Conservation (phyloP, 129 eudicot species). For the Helianthus tuberosus region DNA sequence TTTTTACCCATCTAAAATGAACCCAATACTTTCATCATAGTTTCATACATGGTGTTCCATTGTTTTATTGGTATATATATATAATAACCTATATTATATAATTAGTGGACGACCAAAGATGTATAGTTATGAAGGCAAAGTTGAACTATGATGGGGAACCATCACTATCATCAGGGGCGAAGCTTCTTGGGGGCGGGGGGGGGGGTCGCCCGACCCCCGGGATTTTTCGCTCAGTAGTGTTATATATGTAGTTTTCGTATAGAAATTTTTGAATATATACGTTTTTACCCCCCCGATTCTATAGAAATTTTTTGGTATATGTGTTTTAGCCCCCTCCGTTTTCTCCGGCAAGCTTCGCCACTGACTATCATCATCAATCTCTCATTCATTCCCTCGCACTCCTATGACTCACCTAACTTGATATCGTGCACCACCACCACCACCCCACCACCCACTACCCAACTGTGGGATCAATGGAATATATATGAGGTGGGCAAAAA, state of each 20-base stretch:
- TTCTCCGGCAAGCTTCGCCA: too few species aligned
- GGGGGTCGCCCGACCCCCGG: too few species aligned
- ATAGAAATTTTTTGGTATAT: too few species aligned
- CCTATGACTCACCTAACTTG: constrained; percentile 26
- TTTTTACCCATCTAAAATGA: too few species aligned
- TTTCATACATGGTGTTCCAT: not conserved
- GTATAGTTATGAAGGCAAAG: not conserved
- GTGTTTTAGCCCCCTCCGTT: too few species aligned
- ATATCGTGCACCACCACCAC: constrained; percentile 26
- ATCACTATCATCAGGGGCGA: too few species aligned
- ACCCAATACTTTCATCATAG: not conserved
- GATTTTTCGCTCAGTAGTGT: too few species aligned
- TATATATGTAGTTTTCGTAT: too few species aligned
- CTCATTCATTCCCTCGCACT: constrained; percentile 23
- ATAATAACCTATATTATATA: not conserved
- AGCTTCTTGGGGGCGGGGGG: too few species aligned
- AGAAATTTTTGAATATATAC: too few species aligned
- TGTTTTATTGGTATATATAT: not conserved
- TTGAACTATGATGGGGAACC: constrained; percentile 10
- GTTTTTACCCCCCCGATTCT: too few species aligned
- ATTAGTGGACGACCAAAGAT: not conserved
- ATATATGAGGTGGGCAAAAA: constrained; percentile 26
- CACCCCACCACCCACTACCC: constrained; percentile 19
- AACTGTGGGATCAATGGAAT: constrained; percentile 9
- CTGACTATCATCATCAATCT: constrained; percentile 23